These are phyloP conservation scores for Chalciporus piperatoides DNA, from an alignment of 1,284 basidiomycete genomes.

Conservation along the genomic window DNA sequence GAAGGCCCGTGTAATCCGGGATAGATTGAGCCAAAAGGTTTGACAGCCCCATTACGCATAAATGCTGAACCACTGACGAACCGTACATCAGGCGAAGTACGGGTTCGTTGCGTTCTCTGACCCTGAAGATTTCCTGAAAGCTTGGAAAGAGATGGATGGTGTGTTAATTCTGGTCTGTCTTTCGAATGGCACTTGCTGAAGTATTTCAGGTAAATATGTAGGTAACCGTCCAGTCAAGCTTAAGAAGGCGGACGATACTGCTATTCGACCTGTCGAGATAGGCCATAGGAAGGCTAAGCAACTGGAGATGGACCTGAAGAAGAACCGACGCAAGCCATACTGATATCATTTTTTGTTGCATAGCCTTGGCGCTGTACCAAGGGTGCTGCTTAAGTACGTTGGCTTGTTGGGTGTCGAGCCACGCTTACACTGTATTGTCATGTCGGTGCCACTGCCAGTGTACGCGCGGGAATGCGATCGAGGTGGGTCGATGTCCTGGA, in stretches of 20 bases:
- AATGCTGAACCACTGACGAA: conserved; percentile 1
- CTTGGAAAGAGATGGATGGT: conserved; percentile 99
- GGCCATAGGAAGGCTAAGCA: conserved; percentile 86
- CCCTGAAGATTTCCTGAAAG: conserved; percentile 96
- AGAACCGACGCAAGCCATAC: conserved; percentile 75
- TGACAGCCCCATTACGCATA: conserved; percentile 6
- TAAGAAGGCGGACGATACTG: conserved; percentile 79
- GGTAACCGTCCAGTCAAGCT: conserved; percentile 92
- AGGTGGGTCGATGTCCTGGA: conserved; percentile 4
- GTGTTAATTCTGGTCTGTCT: conserved; percentile 26
- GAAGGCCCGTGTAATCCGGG: conserved; percentile 93
- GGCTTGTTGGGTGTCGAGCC: conserved; percentile 18
- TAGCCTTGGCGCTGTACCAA: neutral
- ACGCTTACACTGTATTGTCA: conserved; percentile 18
- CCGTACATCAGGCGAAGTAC: conserved; percentile 75
- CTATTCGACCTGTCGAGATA: conserved; percentile 88
- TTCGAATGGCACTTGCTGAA: conserved; percentile 8
- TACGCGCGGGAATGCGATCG: conserved; percentile 6
- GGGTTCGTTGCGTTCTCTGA: conserved; percentile 98
- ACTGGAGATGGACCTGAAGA: conserved; percentile 77
- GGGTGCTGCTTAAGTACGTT: conserved; percentile 28
- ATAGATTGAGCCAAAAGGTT: conserved; percentile 87
- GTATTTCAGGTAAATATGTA: conserved; percentile 85
- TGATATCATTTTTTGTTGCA: conserved; percentile 32
- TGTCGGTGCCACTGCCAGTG: conserved; percentile 7